Conservation (phyloP, 148 eudicot species). For the Amaranthus hypochondriacus region DNA sequence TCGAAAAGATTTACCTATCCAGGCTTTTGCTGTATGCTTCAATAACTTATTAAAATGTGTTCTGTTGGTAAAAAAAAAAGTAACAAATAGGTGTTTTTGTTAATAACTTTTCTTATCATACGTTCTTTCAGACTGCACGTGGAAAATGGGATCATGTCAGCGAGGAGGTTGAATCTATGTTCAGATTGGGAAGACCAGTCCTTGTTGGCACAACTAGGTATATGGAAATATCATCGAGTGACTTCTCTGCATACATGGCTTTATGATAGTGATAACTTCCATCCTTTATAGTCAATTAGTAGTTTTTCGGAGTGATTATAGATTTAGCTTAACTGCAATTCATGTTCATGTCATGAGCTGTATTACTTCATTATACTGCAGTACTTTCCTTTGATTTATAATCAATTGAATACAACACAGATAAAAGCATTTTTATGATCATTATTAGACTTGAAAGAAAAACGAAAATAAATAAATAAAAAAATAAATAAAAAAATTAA, state of each 20-base stretch:
- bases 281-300: neutral
- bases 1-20: constrained; percentile 82
- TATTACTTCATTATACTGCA: neutral
- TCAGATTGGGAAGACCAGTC: constrained; percentile 83
- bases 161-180: constrained; percentile 82
- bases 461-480: no score
- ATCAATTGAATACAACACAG: no score
- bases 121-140: constrained; percentile 59
- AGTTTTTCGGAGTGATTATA: neutral
- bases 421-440: neutral
- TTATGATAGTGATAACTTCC: neutral
- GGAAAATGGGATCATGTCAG: constrained; percentile 87
- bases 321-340: neutral
- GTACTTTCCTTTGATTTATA: neutral
- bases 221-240: neutral
- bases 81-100: neutral
- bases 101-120: constrained; percentile 20
- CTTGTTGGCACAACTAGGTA: constrained; percentile 97
- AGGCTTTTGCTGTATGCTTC: constrained; percentile 78
- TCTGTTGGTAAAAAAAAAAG: neutral
- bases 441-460: neutral
- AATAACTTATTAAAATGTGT: neutral
- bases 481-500: no score
- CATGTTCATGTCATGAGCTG: neutral
- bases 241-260: neutral